phyloP scores from a whole-genome alignment of 2,329 filamentous ascomycete species.

The Aspergillus calidoustus region DNA sequence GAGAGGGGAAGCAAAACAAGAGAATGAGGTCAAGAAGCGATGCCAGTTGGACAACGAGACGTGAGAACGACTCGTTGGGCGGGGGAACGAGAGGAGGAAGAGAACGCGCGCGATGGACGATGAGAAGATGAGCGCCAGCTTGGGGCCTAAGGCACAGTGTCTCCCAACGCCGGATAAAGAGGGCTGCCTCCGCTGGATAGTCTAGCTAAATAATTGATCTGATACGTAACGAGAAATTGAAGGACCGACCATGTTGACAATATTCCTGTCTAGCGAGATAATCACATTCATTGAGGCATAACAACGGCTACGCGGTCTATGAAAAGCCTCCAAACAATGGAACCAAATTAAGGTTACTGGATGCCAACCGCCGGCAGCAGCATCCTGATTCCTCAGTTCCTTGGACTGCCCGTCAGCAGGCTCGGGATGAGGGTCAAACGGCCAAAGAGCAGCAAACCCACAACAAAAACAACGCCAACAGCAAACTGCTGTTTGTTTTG shows the following conservation, averaged over 20 bases:
- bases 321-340: slow-evolving; percentile 10
- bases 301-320: neutral
- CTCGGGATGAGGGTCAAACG: no score
- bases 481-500: neutral
- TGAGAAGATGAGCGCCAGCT: slow-evolving; percentile 27
- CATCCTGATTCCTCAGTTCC: neutral
- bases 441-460: neutral
- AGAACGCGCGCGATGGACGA: slow-evolving; percentile 26
- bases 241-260: slow-evolving; percentile 1
- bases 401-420: neutral
- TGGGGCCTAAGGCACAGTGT: neutral
- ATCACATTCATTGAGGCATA: neutral
- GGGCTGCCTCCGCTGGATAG: slow-evolving; percentile 3
- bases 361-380: neutral
- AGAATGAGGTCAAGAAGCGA: slow-evolving; percentile 25
- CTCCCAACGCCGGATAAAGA: neutral
- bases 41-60: slow-evolving; percentile 54
- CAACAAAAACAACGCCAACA: neutral
- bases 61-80: slow-evolving; percentile 36
- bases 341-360: slow-evolving; percentile 14
- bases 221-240: slow-evolving; percentile 23
- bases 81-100: slow-evolving; percentile 38
- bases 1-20: slow-evolving; percentile 29
- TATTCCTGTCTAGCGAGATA: neutral
- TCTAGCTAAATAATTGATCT: slow-evolving; percentile 22